Evolutionary conservation across 2,329 filamentous ascomycete species (phyloP).

Genomic region (Colletotrichum spinosum): DNA sequence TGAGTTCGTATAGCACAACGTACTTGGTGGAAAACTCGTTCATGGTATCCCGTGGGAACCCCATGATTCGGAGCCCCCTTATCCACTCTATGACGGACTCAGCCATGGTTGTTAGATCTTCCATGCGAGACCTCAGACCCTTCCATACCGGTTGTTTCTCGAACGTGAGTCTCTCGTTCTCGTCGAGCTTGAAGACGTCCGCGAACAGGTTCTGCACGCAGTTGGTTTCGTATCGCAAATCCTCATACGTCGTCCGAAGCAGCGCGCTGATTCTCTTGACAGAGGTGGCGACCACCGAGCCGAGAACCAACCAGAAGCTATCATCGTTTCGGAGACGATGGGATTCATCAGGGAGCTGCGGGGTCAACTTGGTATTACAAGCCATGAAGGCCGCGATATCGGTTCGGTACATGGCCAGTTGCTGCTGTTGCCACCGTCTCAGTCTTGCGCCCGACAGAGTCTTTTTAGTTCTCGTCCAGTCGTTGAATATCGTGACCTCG

Average conservation of each 20-base stretch:
- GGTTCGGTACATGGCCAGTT: neutral
- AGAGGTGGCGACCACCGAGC: neutral
- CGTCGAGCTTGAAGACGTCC: constrained; percentile 15
- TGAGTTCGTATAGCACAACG: neutral
- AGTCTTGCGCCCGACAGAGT: neutral
- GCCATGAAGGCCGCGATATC: neutral
- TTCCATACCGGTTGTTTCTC: neutral
- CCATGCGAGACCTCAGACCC: neutral
- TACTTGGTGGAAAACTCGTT: constrained; percentile 4
- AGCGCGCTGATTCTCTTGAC: neutral
- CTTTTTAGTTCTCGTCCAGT: no score
- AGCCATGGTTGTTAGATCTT: no score
- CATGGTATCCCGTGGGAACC: neutral
- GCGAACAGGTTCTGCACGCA: constrained; percentile 1
- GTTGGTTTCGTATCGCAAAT: neutral
- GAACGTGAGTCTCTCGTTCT: neutral
- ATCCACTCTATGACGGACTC: neutral
- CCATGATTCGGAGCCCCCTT: neutral
- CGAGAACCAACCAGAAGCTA: constrained; percentile 9
- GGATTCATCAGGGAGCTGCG: neutral
- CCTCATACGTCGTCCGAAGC: neutral
- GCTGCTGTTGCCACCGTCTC: neutral
- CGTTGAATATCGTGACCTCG: neutral
- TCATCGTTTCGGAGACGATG: neutral
- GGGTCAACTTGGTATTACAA: neutral